Base-by-base conservation (phyloP, 1,284 basidiomycete genomes). In the Sporisorium reilianum region DNA sequence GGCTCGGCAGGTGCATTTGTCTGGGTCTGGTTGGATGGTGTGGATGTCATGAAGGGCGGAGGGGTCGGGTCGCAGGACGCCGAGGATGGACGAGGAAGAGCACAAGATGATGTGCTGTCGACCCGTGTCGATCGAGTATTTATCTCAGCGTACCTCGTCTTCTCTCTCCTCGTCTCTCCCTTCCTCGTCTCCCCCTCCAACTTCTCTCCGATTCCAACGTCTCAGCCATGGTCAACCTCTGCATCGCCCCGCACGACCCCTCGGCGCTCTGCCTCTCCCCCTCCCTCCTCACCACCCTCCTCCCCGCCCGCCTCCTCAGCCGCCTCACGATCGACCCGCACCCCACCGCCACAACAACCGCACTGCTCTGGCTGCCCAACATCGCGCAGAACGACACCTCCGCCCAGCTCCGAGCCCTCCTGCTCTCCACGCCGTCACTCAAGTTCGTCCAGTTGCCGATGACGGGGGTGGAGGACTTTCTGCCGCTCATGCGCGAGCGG, bases 371-470 rank as follows among this genome's bases (percentile, higher is more conserved):
- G 59, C 55, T 75, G 4, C 66, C 72, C 12, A 55, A 50, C 25
- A 40, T 61, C 2, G 23, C 53, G 0, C 58, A 57, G 28, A 64
- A 53, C 12, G 44, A 70, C 32, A 61, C 58, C 5, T n/a, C 55
- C 6, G 8, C 28, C 22, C 16, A 22, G 3, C 64, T 66, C 2
- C 38, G 18, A 0, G 8, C n/a, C 0, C 16, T 70, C 12, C 26
- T 63, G 2, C 10, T 11, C 0, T 8, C 7, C 2, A 11, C 3
- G 1, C 36, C 32, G 0, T 4, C 38, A 1, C 41, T 81, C 16
- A 34, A 38, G 1, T 79, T 75, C 46, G 62, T 81, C 1, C 79
- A 80, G 41, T 42, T 81, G 25, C 77, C 77, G 6, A 77, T 77
- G 77, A 71, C 77, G 8, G 80, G 80, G 3, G 66, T 80, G 3